Percentiles rank a stretch among this genome's conserved stretches.
Evolutionary conservation across 169 alveolate genomes (phyloP).

Genomic region (Plasmodium relictum): DNA sequence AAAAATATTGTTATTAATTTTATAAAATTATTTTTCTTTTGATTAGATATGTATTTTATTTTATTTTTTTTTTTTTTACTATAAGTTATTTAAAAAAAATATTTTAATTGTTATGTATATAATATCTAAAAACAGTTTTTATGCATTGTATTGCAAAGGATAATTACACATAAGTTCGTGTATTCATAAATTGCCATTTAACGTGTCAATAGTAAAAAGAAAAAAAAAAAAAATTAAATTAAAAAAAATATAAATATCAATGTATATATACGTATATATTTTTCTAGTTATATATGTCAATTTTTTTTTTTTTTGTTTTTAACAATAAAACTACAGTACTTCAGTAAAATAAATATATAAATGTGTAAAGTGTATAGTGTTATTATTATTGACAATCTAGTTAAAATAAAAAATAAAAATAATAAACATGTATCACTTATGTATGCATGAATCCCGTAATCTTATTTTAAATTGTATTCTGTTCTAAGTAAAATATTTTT

Average conservation of each 20-base stretch:
- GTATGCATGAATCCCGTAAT: neutral
- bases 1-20: too few species aligned
- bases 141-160: neutral
- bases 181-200: neutral
- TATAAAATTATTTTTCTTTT: too few species aligned
- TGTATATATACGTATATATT: slow-evolving; percentile 13
- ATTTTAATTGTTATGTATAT: neutral
- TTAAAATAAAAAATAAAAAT: neutral
- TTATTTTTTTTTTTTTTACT: neutral
- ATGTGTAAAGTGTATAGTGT: slow-evolving; percentile 5
- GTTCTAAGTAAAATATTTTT: slow-evolving; percentile 7
- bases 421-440: neutral
- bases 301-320: slow-evolving; percentile 16
- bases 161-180: neutral
- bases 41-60: neutral
- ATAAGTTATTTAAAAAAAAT: neutral
- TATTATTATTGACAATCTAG: neutral
- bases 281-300: slow-evolving; percentile 8
- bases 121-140: neutral
- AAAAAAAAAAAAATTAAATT: neutral
- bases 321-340: slow-evolving; percentile 1
- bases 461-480: slow-evolving; percentile 3
- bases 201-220: neutral
- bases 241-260: neutral
- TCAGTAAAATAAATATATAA: neutral